Percentiles rank a stretch among this genome's conserved stretches.
phyloP scores from a whole-genome alignment of 2,329 filamentous ascomycete genomes.

The Helminthosporium solani region DNA sequence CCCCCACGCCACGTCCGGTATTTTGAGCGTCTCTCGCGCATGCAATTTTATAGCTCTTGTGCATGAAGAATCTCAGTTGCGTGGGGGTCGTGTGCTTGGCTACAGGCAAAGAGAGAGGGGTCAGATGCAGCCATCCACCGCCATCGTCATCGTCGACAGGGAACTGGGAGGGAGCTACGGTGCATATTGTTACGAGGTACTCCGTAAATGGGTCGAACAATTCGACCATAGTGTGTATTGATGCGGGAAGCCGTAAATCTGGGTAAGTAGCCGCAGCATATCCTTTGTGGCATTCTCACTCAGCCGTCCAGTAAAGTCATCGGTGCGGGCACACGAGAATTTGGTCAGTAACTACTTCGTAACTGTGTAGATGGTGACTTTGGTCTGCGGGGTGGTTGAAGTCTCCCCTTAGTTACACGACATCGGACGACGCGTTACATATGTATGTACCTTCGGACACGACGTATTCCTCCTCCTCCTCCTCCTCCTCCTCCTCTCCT shows the following conservation, averaged over 20 bases:
- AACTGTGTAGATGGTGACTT: conserved; percentile 4
- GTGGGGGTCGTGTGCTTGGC: conserved; percentile 17
- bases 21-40: conserved; percentile 20
- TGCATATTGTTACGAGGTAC: no score
- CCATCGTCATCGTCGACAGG: conserved; percentile 5
- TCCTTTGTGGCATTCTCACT: no score
- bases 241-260: conserved; percentile 19
- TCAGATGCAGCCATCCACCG: conserved; percentile 5
- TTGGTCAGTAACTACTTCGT: no score
- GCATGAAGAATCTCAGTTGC: conserved; percentile 4
- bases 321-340: no score
- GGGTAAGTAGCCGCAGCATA: conserved; percentile 17
- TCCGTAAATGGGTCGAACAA: not conserved
- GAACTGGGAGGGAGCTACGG: no score
- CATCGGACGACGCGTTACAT: not conserved
- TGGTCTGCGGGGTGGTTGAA: not conserved
- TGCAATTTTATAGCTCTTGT: conserved; percentile 22
- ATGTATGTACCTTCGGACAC: no score
- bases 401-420: not conserved
- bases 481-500: no score
- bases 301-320: no score
- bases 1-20: no score
- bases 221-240: not conserved
- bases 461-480: no score
- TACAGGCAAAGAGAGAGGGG: no score